Percentiles rank a stretch among this genome's conserved stretches.
phyloP scores from a whole-genome alignment of 495 filamentous ascomycete genomes.

The Podospora comata region DNA sequence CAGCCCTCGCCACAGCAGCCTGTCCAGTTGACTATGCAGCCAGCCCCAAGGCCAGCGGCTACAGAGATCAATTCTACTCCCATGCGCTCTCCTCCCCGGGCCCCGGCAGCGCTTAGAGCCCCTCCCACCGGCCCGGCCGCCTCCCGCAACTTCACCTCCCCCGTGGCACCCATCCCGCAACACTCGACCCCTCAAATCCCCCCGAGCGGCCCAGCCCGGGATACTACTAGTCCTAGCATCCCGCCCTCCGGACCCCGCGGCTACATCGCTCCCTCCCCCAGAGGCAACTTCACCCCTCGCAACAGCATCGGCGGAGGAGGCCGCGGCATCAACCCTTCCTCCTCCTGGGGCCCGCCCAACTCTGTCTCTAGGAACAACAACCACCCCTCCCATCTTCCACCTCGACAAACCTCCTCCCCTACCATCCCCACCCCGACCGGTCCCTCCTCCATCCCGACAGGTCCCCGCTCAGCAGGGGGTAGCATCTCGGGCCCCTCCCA shows the following conservation, averaged over 20 bases:
- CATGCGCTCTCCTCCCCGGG: constrained; percentile 43
- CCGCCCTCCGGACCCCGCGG: constrained; percentile 48
- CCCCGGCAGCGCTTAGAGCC: constrained; percentile 46
- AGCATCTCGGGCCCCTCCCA: background rate
- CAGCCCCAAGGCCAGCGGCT: constrained; percentile 16
- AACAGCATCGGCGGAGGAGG: constrained; percentile 35
- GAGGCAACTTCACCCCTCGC: constrained; percentile 37
- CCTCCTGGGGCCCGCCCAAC: constrained; percentile 31
- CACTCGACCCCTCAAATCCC: constrained; percentile 31
- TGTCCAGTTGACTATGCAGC: background rate
- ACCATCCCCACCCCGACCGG: constrained; percentile 33
- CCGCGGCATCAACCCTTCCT: constrained; percentile 32
- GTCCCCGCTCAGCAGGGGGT: constrained; percentile 33
- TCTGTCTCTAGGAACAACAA: constrained; percentile 9
- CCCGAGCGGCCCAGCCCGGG: constrained; percentile 32
- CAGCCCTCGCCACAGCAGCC: constrained; percentile 19
- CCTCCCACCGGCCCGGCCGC: constrained; percentile 47
- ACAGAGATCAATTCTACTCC: constrained; percentile 28
- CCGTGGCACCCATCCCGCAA: constrained; percentile 29
- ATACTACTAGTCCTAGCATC: constrained; percentile 36
- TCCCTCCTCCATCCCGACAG: constrained; percentile 42
- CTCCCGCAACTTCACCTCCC: constrained; percentile 36
- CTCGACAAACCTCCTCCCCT: constrained; percentile 29
- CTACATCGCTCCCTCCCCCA: constrained; percentile 37
- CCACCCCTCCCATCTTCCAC: constrained; percentile 1